A percentile compares a stretch with the other conserved stretches of the same genome.
These are phyloP conservation scores for Saccharum spontaneum DNA, from an alignment of 176 grass and related monocot species.

Conservation along the genomic window DNA sequence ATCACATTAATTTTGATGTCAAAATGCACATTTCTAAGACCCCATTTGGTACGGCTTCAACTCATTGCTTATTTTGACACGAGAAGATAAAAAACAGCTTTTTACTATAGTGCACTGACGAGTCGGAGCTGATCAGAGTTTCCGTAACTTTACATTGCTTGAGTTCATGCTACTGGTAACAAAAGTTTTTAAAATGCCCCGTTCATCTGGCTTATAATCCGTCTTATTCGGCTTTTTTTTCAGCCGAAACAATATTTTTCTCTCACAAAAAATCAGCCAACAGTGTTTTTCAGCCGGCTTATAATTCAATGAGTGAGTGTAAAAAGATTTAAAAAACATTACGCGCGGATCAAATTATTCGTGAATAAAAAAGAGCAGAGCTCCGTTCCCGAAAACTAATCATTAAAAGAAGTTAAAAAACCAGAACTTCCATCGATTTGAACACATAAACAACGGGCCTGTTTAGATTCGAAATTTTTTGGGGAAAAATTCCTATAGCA, in stretches of 20 bases:
- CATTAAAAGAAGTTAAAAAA: neutral
- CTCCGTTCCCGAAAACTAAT: slow-evolving; percentile 20
- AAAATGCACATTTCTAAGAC: neutral
- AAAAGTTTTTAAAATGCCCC: neutral
- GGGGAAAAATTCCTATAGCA: too few species aligned
- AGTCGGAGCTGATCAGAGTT: too few species aligned
- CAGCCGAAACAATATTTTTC: too few species aligned
- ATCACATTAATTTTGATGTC: neutral
- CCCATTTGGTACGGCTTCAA: neutral
- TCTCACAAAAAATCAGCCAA: too few species aligned
- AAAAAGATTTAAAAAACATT: neutral
- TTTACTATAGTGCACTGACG: neutral
- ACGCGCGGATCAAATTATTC: neutral
- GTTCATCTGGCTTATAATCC: too few species aligned
- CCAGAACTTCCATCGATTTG: slow-evolving; percentile 29
- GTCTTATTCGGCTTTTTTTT: too few species aligned
- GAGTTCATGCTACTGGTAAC: neutral
- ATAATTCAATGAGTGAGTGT: neutral
- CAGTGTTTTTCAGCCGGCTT: too few species aligned
- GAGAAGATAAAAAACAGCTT: neutral
- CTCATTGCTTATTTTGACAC: neutral
- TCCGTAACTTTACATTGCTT: neutral
- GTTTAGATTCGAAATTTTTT: too few species aligned
- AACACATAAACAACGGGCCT: slow-evolving; percentile 30
- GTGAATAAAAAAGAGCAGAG: neutral